Evolutionary conservation across 495 filamentous ascomycete genomes (phyloP).

Genomic region (Hypoxylon fragiforme): DNA sequence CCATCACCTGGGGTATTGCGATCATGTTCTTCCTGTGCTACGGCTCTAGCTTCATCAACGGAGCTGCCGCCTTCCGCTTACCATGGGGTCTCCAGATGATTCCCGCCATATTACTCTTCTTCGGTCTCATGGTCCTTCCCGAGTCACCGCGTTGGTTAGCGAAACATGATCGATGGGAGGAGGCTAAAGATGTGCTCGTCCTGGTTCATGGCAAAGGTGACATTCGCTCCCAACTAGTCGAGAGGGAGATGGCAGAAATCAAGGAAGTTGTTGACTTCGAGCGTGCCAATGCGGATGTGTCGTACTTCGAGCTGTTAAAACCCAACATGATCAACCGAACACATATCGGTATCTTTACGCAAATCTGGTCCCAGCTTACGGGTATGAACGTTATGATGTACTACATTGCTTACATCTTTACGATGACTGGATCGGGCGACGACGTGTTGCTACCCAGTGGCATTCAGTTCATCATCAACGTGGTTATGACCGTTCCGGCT

Average conservation of each 20-base stretch:
- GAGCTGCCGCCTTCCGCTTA: constrained; percentile 65
- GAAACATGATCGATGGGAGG: constrained; percentile 73
- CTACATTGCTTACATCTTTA: constrained; percentile 67
- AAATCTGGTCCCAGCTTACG: constrained; percentile 83
- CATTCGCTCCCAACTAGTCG: constrained; percentile 61
- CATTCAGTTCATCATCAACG: constrained; percentile 77
- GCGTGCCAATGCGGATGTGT: constrained; percentile 60
- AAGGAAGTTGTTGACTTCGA: constrained; percentile 71
- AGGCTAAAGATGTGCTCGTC: constrained; percentile 63
- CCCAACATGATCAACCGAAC: constrained; percentile 76
- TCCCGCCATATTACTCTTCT: constrained; percentile 65
- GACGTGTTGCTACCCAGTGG: constrained; percentile 67
- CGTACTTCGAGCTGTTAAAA: constrained; percentile 69
- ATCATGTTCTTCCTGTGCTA: constrained; percentile 85
- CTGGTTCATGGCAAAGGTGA: constrained; percentile 71
- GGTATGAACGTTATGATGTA: constrained; percentile 89
- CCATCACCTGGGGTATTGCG: constrained; percentile 79
- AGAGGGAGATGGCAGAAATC: constrained; percentile 70
- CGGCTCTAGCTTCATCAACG: constrained; percentile 67
- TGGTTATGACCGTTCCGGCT: constrained; percentile 59
- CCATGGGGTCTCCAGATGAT: constrained; percentile 80
- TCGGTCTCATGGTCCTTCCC: constrained; percentile 66
- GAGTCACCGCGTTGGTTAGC: constrained; percentile 81
- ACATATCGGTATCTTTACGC: constrained; percentile 73
- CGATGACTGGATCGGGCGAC: constrained; percentile 67